These are phyloP conservation scores for Nephromyces sp. DNA, from an alignment of 169 alveolate genomes.

Conservation along the genomic window DNA sequence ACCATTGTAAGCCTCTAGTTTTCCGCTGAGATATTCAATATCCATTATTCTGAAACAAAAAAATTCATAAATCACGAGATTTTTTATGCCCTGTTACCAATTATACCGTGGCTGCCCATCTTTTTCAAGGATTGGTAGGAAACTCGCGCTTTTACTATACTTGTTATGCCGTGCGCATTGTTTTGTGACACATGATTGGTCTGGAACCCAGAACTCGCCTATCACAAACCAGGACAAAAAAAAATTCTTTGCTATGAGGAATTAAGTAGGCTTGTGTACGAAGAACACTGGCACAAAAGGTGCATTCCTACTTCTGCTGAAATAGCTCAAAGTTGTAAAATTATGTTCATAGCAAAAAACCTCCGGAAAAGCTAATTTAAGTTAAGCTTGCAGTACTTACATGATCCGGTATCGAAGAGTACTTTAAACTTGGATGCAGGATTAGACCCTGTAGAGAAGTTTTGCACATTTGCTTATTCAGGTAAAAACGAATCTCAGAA, in stretches of 20 bases:
- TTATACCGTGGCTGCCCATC: conserved; percentile 8
- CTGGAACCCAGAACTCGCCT: conserved; percentile 45
- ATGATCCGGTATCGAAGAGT: conserved; percentile 38
- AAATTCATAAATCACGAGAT: too few relatives aligned
- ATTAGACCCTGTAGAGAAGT: background rate
- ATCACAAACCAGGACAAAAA: too few relatives aligned
- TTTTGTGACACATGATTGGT: conserved; percentile 20
- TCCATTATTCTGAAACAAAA: conserved; percentile 12
- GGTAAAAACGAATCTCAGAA: too few relatives aligned
- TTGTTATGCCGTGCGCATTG: conserved; percentile 29
- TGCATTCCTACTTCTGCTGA: too few relatives aligned
- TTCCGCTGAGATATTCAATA: conserved; percentile 38
- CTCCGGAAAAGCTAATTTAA: too few relatives aligned
- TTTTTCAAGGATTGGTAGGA: conserved; percentile 1
- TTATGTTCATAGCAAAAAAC: background rate
- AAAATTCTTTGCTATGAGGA: too few relatives aligned
- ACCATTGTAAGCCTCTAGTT: conserved; percentile 32
- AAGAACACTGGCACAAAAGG: too few relatives aligned
- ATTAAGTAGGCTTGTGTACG: too few relatives aligned
- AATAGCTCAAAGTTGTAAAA: too few relatives aligned
- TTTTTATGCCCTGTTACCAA: too few relatives aligned
- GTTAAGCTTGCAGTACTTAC: too few relatives aligned
- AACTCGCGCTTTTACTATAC: conserved; percentile 22
- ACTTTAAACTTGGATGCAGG: conserved; percentile 27
- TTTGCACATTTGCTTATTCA: background rate